Conservation (phyloP, 2,329 filamentous ascomycete species). For the Fusarium sp. region DNA sequence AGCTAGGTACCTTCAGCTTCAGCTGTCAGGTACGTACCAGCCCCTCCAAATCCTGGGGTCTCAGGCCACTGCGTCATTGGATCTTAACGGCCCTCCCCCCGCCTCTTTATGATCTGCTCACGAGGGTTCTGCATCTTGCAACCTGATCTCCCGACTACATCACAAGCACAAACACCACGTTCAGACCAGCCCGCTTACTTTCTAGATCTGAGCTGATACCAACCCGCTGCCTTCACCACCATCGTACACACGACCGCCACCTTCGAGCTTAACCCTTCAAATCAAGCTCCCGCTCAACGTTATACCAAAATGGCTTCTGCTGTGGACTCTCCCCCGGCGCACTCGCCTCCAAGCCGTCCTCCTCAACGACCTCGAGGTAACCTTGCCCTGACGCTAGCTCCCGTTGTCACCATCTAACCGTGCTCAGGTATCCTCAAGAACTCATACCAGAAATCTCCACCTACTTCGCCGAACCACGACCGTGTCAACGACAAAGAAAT, state of each 20-base stretch:
- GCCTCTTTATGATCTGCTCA: constrained; percentile 45
- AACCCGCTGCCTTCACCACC: too few species aligned
- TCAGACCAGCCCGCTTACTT: not conserved
- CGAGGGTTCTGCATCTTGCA: constrained; percentile 41
- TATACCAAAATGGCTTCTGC: constrained; percentile 59
- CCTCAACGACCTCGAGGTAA: constrained; percentile 64
- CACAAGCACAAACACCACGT: constrained; percentile 37
- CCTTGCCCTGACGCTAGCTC: constrained; percentile 20
- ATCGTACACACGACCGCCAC: constrained; percentile 17
- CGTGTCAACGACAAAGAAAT: constrained; percentile 82
- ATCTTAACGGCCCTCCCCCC: constrained; percentile 35
- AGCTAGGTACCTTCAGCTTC: not conserved
- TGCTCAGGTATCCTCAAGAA: constrained; percentile 92
- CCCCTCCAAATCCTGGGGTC: constrained; percentile 36
- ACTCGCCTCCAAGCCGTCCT: constrained; percentile 60
- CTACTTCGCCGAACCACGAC: constrained; percentile 63
- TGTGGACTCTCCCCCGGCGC: constrained; percentile 57
- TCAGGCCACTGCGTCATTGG: constrained; percentile 48
- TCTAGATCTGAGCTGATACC: too few species aligned
- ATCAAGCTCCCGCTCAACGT: constrained; percentile 22
- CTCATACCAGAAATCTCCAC: constrained; percentile 75
- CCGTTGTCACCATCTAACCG: constrained; percentile 11
- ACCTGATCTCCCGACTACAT: constrained; percentile 42
- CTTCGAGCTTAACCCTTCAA: constrained; percentile 32
- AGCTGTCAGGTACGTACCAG: constrained; percentile 33